A percentile compares a stretch with the other conserved stretches of the same genome.
Evolutionary conservation across 495 filamentous ascomycete genomes (phyloP).

Genomic region (Melanomma pulvis-pyrius): DNA sequence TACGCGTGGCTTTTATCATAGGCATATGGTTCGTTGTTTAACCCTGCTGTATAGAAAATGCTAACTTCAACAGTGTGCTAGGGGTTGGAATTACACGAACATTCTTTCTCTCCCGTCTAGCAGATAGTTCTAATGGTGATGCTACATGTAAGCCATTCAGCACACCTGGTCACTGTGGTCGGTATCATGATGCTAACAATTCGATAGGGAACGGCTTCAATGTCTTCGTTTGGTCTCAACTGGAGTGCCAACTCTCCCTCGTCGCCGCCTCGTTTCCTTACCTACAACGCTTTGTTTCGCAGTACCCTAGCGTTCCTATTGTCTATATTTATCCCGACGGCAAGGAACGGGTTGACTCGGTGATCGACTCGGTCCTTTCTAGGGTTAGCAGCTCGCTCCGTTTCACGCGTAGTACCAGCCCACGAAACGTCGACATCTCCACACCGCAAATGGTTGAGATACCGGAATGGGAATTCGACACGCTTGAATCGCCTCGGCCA

Average conservation of each 20-base stretch:
- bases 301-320: constrained; percentile 15
- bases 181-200: neutral
- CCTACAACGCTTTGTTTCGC: constrained; percentile 21
- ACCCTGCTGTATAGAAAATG: too few relatives aligned
- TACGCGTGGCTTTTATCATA: constrained; percentile 27
- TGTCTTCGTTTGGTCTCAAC: constrained; percentile 34
- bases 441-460: constrained; percentile 27
- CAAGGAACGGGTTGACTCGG: constrained; percentile 17
- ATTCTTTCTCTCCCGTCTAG: constrained; percentile 31
- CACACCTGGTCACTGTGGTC: neutral
- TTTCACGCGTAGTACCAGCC: constrained; percentile 1
- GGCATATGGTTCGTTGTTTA: constrained; percentile 29
- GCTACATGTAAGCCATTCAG: constrained; percentile 29
- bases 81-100: constrained; percentile 33
- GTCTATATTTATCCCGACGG: constrained; percentile 10
- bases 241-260: constrained; percentile 39
- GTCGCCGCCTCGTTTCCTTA: constrained; percentile 39
- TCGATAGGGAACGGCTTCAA: constrained; percentile 37
- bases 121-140: constrained; percentile 32
- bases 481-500: constrained; percentile 17
- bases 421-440: constrained; percentile 15
- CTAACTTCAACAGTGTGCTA: constrained; percentile 29
- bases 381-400: constrained; percentile 25
- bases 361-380: constrained; percentile 29
- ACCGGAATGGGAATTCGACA: constrained; percentile 33